Evolutionary conservation across 306 rosid species (phyloP).

Genomic region (Cyamopsis tetragonoloba): DNA sequence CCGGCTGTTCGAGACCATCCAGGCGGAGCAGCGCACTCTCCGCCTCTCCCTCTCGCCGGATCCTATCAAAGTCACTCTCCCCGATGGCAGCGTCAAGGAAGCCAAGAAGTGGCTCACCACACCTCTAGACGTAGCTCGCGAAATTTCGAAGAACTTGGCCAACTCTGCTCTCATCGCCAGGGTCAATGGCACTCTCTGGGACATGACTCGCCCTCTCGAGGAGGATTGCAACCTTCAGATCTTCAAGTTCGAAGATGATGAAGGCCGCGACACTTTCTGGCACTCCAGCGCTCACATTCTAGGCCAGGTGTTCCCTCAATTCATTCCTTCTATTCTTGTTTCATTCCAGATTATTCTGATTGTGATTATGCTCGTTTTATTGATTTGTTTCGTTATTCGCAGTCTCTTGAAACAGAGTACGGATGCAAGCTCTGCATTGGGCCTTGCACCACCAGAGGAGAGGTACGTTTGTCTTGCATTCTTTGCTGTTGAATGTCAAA

Average conservation of each 20-base stretch:
- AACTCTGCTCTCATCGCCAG: constrained; percentile 69
- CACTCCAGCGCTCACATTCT: constrained; percentile 99
- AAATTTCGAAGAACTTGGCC: constrained; percentile 74
- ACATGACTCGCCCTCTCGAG: constrained; percentile 78
- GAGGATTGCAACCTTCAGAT: constrained; percentile 65
- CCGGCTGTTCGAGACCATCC: constrained; percentile 51
- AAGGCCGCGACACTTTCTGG: constrained; percentile 97
- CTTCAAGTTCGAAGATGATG: constrained; percentile 65
- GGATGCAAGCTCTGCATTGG: constrained; percentile 98
- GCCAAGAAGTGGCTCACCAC: constrained; percentile 74
- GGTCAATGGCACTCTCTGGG: constrained; percentile 91
- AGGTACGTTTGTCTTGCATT: constrained; percentile 39
- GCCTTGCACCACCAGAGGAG: constrained; percentile 97
- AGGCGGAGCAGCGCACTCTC: constrained; percentile 37
- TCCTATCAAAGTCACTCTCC: constrained; percentile 78
- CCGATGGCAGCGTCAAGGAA: constrained; percentile 63
- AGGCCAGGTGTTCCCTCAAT: constrained; percentile 60
- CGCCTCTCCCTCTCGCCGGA: constrained; percentile 61
- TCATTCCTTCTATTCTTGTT: background rate
- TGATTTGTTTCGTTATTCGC: constrained; percentile 14
- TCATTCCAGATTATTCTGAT: background rate
- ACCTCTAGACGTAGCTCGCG: constrained; percentile 74
- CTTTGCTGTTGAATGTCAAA: background rate
- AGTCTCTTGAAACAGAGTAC: constrained; percentile 79
- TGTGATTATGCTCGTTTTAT: background rate